Conservation (phyloP, 2,329 filamentous ascomycete genomes). For the Aspergillus quadrilineatus region DNA sequence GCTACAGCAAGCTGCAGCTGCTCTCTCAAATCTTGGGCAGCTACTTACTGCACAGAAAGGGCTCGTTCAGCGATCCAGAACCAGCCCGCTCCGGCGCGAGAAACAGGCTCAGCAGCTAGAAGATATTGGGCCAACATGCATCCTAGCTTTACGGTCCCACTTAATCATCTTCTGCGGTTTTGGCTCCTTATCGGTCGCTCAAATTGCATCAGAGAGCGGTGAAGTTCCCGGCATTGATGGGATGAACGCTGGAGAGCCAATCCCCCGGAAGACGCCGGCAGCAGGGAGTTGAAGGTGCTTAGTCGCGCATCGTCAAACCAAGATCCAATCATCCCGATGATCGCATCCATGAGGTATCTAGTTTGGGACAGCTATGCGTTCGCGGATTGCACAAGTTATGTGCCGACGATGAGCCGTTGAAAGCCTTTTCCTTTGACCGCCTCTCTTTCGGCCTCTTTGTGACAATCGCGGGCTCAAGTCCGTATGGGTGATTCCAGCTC, state of each 20-base stretch:
- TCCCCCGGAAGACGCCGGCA: conserved; percentile 27
- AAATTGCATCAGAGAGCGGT: conserved; percentile 25
- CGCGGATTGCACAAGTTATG: conserved; percentile 17
- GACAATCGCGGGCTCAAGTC: conserved; percentile 11
- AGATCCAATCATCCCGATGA: conserved; percentile 17
- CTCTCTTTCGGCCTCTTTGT: conserved; percentile 12
- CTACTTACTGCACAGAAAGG: conserved; percentile 22
- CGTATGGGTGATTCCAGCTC: conserved; percentile 10
- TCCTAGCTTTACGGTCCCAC: conserved; percentile 21
- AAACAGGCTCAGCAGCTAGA: conserved; percentile 22
- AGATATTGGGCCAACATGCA: conserved; percentile 25
- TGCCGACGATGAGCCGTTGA: conserved; percentile 18
- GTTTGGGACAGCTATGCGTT: conserved; percentile 16
- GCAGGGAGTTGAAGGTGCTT: conserved; percentile 15
- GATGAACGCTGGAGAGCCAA: conserved; percentile 22
- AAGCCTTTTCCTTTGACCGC: conserved; percentile 21
- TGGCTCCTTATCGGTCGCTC: conserved; percentile 25
- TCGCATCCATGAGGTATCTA: conserved; percentile 14
- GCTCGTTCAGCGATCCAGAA: conserved; percentile 20
- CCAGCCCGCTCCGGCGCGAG: conserved; percentile 12
- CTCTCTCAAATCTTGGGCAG: conserved; percentile 13
- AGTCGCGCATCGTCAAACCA: conserved; percentile 2
- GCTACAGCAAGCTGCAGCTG: conserved; percentile 18
- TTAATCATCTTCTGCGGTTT: conserved; percentile 14
- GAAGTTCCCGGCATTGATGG: conserved; percentile 22